Conservation (phyloP, 257 asterid genomes). For the Solanum lignicaule region DNA sequence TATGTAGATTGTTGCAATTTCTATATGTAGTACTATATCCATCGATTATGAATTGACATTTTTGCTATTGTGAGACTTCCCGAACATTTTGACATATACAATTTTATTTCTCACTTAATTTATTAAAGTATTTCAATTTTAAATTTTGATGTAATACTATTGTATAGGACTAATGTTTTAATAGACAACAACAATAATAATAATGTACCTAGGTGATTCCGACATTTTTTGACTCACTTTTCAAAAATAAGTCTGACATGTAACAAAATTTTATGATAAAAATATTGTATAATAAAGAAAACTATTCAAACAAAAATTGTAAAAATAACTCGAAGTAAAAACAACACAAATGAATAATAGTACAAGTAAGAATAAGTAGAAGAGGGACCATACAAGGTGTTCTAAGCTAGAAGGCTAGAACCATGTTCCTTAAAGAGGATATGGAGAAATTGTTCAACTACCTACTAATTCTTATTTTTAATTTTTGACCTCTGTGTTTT, state of each 20-base stretch:
- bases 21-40: not conserved
- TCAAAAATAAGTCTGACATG: no score
- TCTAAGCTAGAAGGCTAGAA: not conserved
- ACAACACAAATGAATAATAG: no score
- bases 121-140: not conserved
- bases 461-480: no score
- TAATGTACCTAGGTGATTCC: not conserved
- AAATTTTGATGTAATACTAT: not conserved
- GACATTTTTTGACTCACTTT: no score
- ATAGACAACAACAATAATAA: not conserved
- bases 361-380: no score
- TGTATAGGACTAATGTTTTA: not conserved
- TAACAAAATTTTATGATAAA: no score
- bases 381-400: not conserved
- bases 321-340: no score
- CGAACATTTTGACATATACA: not conserved
- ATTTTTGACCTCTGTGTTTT: no score
- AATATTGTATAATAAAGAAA: not conserved
- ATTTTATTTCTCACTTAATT: not conserved
- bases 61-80: not conserved
- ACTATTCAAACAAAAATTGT: no score
- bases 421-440: no score
- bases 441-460: not conserved
- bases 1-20: not conserved
- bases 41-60: not conserved